phyloP scores from a whole-genome alignment of 352 stramenopile species.

The Globisporangium viniferum region DNA sequence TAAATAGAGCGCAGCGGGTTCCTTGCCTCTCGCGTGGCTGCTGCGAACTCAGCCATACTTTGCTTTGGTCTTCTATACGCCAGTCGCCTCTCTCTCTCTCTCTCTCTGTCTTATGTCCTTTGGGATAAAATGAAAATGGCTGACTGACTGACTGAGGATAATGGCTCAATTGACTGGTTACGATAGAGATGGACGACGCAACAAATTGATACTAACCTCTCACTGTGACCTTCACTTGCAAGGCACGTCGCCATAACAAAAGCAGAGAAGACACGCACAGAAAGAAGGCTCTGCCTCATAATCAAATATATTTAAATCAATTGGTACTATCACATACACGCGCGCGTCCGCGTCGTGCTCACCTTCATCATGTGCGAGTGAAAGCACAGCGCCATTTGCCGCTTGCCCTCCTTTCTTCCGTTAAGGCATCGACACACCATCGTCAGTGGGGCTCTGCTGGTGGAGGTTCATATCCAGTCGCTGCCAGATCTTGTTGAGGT shows the following conservation, averaged over 20 bases:
- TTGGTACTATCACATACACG: neutral
- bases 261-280: too few relatives aligned
- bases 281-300: neutral
- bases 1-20: neutral
- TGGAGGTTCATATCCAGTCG: constrained; percentile 22
- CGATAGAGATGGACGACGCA: neutral
- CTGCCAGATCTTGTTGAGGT: constrained; percentile 61
- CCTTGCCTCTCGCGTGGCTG: constrained; percentile 8
- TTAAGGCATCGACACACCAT: constrained; percentile 4
- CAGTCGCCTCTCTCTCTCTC: neutral
- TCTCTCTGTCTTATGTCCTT: neutral
- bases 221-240: neutral
- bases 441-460: neutral
- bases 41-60: constrained; percentile 1
- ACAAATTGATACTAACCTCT: neutral
- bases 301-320: constrained; percentile 2
- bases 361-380: neutral
- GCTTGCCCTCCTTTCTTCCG: neutral
- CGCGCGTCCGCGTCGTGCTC: neutral
- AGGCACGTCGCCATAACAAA: too few relatives aligned
- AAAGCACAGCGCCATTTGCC: neutral
- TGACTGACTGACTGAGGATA: neutral
- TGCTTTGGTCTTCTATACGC: neutral
- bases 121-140: constrained; percentile 4
- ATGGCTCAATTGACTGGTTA: neutral